Evolutionary conservation across 768 basidiomycete genomes (phyloP).

Genomic region (Favolaschia claudopus): DNA sequence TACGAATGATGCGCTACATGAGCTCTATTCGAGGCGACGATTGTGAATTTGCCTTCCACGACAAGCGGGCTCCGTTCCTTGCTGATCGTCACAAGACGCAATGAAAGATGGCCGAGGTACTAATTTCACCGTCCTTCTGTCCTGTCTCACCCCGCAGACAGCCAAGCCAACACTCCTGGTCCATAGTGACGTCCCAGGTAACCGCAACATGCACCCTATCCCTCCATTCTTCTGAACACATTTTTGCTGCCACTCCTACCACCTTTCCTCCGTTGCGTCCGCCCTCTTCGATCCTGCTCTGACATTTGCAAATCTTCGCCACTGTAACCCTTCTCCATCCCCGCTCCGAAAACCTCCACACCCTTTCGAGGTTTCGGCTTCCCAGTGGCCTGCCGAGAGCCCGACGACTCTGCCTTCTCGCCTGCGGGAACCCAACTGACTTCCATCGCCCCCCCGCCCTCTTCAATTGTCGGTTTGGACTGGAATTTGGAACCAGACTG

Average conservation of each 20-base stretch:
- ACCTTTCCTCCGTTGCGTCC: constrained; percentile 78
- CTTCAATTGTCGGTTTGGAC: constrained; percentile 29
- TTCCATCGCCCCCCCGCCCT: constrained; percentile 60
- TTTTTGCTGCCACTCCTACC: constrained; percentile 93
- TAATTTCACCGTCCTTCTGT: too few species aligned
- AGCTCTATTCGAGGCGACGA: too few species aligned
- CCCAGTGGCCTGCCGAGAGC: constrained; percentile 33
- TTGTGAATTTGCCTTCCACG: too few species aligned
- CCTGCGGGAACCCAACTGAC: constrained; percentile 78
- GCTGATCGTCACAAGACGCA: too few species aligned
- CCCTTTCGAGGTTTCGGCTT: constrained; percentile 58
- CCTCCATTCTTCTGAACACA: constrained; percentile 52
- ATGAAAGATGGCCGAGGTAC: too few species aligned
- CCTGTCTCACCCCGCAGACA: background rate
- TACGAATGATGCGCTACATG: too few species aligned
- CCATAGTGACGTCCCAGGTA: background rate
- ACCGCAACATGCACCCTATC: background rate
- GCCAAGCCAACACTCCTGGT: background rate
- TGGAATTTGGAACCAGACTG: constrained; percentile 30
- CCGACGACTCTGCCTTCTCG: constrained; percentile 42
- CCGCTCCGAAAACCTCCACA: constrained; percentile 84
- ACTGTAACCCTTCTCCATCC: constrained; percentile 82
- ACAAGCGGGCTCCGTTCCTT: too few species aligned
- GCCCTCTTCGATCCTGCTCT: constrained; percentile 78
- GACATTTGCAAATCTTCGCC: constrained; percentile 55